Evolutionary conservation across 495 filamentous ascomycete genomes (phyloP).

Genomic region (Aspergillus haitiensis): DNA sequence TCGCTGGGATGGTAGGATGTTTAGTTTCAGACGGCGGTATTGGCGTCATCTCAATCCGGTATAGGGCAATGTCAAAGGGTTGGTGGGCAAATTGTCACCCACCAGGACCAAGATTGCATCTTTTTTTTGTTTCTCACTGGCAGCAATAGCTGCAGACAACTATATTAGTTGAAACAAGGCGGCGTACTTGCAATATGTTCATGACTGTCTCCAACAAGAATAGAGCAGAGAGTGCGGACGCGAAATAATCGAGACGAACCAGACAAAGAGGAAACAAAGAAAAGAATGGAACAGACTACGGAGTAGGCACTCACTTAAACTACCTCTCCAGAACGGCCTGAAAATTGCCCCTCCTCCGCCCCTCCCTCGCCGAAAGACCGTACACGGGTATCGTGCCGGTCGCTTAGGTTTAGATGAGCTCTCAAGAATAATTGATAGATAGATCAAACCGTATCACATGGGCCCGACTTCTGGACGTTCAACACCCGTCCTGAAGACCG

Average conservation of each 20-base stretch:
- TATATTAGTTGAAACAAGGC: conserved; percentile 1
- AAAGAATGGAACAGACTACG: no score
- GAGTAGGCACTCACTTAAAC: no score
- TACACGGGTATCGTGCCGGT: neutral
- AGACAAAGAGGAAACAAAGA: neutral
- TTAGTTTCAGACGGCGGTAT: neutral
- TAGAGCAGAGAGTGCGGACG: neutral
- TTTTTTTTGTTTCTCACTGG: neutral
- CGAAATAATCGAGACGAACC: neutral
- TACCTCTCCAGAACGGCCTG: neutral
- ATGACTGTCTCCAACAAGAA: neutral
- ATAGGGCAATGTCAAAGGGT: neutral
- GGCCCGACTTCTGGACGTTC: no score
- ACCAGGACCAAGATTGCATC: neutral
- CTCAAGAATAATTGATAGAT: neutral
- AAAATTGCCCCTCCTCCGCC: neutral
- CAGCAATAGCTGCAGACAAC: neutral
- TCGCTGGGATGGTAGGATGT: conserved; percentile 13
- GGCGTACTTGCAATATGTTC: neutral
- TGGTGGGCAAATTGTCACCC: neutral
- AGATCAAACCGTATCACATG: neutral
- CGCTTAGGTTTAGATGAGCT: neutral
- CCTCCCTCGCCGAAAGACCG: neutral
- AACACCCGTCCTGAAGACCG: neutral
- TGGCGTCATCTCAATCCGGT: neutral